Evolutionary conservation across 306 rosid species (phyloP), one percentile per base, ranked within the genome.

Genomic region (Ceratonia siliqua): DNA sequence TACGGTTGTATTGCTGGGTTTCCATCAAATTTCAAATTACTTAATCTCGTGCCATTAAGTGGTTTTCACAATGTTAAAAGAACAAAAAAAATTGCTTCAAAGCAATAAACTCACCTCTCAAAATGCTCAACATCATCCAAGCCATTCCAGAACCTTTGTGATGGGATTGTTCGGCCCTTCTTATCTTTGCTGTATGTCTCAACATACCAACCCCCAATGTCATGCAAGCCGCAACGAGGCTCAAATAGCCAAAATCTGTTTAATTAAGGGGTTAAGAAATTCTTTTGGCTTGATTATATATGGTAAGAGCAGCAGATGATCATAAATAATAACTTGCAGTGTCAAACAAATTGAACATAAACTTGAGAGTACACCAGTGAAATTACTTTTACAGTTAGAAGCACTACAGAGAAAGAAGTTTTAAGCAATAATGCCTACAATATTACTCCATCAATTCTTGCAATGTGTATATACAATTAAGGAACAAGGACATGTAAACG

Each of bases 201-300:
- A 15, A 94, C 79, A 79, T 94, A 94, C 98, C 98, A 94, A 63
- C 98, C 98, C 62, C 97, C 97, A 59, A 86, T 83, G 80, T 94
- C 96, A 81, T 94, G 98, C 87, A 88, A 80, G 80, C 91, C 92
- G 84, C 97, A 89, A 18, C 98, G 97, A 81, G 98, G 98, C 87
- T 91, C 98, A 71, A 94, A 94, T 54, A 94, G 89, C 98, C 98
- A 91, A 89, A 82, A 91, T 88, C 98, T 94, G 96, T 78, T 41
- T 43, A 30, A 69, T 70, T 36, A 21, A 76, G 76, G 67, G 67
- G 35, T 83, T 74, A 52, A 62, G 64, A 79, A 59, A n/a, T 7
- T 57, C 20, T 28, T 21, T 35, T 24, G 68, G 61, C 25, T 36
- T 22, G 17, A 69, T 63, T 42, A 4, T 49, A 43, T 46, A 63